These are phyloP conservation scores for Elaeagnus macrophylla DNA, from an alignment of 306 rosid species.

Conservation along the genomic window DNA sequence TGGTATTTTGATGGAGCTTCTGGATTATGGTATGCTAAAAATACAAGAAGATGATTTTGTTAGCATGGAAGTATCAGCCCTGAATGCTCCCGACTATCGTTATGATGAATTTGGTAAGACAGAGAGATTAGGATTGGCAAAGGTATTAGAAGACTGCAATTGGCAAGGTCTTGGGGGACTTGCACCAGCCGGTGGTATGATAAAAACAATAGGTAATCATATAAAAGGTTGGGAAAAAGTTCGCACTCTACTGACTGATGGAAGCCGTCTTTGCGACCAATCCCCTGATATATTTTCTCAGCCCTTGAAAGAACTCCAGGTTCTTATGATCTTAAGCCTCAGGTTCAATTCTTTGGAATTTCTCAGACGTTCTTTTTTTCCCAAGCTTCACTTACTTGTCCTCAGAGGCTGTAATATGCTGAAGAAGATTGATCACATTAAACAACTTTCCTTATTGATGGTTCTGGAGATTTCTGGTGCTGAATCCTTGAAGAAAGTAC, in stretches of 20 bases:
- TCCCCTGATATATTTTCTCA: constrained; percentile 3
- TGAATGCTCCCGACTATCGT: neutral
- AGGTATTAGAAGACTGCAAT: neutral
- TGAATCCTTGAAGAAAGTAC: constrained; percentile 4
- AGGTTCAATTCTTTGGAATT: constrained; percentile 2
- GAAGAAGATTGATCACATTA: constrained; percentile 3
- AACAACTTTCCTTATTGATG: neutral
- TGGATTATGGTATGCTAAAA: constrained; percentile 13
- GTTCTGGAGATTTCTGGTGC: constrained; percentile 32
- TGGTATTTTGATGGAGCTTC: constrained; percentile 11
- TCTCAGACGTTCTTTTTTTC: neutral
- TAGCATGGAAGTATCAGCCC: constrained; percentile 8
- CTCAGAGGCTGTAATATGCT: constrained; percentile 29
- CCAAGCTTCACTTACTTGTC: constrained; percentile 21
- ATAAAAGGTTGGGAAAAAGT: constrained; percentile 1
- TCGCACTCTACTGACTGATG: constrained; percentile 15
- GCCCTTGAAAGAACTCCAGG: constrained; percentile 2
- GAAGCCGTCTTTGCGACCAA: constrained; percentile 13
- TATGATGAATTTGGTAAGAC: constrained; percentile 6
- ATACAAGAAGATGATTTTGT: constrained; percentile 10
- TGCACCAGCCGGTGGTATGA: constrained; percentile 8
- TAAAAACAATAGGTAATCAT: neutral
- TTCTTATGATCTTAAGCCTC: constrained; percentile 19
- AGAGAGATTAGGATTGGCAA: constrained; percentile 18
- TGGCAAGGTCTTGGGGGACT: constrained; percentile 19